Conservation (phyloP, 805 yeast species). For the Blastobotrys chiropterorum region DNA sequence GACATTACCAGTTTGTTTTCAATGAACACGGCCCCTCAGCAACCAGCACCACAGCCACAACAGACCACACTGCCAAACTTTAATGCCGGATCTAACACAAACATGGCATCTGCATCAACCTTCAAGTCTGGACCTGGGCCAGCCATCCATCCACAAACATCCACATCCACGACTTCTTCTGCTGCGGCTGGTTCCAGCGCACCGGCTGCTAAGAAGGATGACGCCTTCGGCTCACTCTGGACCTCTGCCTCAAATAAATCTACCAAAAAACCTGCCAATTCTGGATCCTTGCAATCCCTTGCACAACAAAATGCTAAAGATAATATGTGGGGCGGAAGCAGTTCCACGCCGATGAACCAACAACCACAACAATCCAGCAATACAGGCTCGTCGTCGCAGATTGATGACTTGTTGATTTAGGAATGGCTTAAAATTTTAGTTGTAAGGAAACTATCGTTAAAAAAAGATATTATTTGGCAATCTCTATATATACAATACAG, state of each 20-base stretch:
- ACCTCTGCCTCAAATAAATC: slow-evolving; percentile 21
- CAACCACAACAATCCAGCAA: too few relatives aligned
- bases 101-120: not conserved
- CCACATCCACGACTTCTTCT: slow-evolving; percentile 1
- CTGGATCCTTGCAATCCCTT: slow-evolving; percentile 7
- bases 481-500: too few relatives aligned
- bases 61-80: not conserved
- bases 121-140: not conserved
- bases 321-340: slow-evolving; percentile 30
- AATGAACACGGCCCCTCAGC: slow-evolving; percentile 12
- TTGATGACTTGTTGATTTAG: too few relatives aligned
- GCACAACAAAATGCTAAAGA: slow-evolving; percentile 27
- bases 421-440: too few relatives aligned
- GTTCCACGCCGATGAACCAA: too few relatives aligned
- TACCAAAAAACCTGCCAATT: slow-evolving; percentile 10
- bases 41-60: slow-evolving; percentile 3
- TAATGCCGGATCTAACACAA: not conserved
- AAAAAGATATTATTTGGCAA: too few relatives aligned
- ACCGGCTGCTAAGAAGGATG: slow-evolving; percentile 23
- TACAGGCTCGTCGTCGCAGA: too few relatives aligned
- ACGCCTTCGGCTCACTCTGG: slow-evolving; percentile 38
- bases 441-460: too few relatives aligned
- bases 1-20: slow-evolving; percentile 1
- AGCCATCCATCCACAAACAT: not conserved
- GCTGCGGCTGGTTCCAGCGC: too few relatives aligned